Base-by-base conservation (phyloP, 208 protist genomes). In the Endotrypanum monterogeii region DNA sequence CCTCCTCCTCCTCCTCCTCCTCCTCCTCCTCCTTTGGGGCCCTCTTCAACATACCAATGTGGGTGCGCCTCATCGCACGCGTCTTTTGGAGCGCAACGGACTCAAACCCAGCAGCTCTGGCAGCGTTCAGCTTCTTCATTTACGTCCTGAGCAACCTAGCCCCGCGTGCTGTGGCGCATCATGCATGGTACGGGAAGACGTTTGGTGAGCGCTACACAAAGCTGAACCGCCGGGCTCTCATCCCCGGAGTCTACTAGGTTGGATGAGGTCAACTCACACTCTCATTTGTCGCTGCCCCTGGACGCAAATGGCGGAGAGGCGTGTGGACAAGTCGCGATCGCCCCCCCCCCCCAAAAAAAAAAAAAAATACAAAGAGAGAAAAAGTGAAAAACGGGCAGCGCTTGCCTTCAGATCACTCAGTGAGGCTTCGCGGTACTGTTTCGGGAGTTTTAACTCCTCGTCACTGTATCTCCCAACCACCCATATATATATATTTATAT, bases 71-170 rank as follows among this genome's bases (percentile, higher is more conserved):
- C 25, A 28, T 52, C 18, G 28, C 51, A 70, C 25, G n/a, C 41
- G 62, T 61, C 2, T 68, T 52, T 50, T 51, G 7, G 28, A 18
- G 32, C 30, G 46, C 18, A n/a, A 20, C 48, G 16, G 66, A 55
- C 48, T 54, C 50, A 12, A 25, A 18, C 23, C 74, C 82, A 18
- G 75, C 78, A 11, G 79, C 74, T 1, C 37, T 85, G 32, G 89
- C 84, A 0, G 90, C 89, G 6, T 57, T 80, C 23, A 91, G 87
- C 71, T 96, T 95, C 76, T 23, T 81, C 7, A 61, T 90, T 35
- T 96, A 94, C 69, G 86, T 87, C 55, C 14, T 86, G 41, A 76
- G 83, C 37, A 96, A 96, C 69, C 67, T 95, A 18, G 68, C 90
- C 16, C 92, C 92, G 14, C 88, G 92, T 6, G 92, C 78, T 1